Evolutionary conservation across 495 filamentous ascomycete species (phyloP), one percentile per base, ranked within the genome.

Genomic region (Neurospora sublineolata): DNA sequence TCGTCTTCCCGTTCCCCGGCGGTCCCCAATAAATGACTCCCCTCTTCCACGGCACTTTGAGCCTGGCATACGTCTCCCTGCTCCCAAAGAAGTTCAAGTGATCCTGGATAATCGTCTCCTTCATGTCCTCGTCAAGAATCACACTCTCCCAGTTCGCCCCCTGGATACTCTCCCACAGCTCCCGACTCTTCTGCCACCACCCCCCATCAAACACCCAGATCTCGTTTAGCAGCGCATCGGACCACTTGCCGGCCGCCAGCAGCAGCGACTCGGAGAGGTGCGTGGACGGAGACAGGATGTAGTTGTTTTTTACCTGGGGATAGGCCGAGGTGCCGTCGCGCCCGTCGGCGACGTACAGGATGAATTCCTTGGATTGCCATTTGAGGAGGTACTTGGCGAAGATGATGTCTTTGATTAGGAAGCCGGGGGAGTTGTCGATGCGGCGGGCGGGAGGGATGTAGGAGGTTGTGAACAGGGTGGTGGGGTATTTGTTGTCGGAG

Each of bases 1-100:
- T 87, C n/a, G 89, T 90, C 80, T 91, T 91, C 4, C 89, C 89
- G 73, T 90, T 90, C 0, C 87, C 87, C 0, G 86, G 87, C 11
- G 86, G 87, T 0, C 87, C 87, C 72, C 88, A 82, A 78, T 87
- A 88, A 68, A 89, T 88, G 44, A 89, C 77, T 1, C 85, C 85
- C 58, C 86, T 76, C 78, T 84, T 80, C 77, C 78, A 83, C 16
- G 90, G 88, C 11, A 91, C 88, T 68, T 85, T 84, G 20, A 91
- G 81, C n/a, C 82, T 73, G 6, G 77, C 74, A 76, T 91, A 92
- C 11, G 84, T 83, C 20, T 82, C 80, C 20, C 82, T 79, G 0
- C 80, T 80, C 44, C 86, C 80, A 76, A 89, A 92, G 78, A 91
- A 92, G 58, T 82, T 82, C 33, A 82, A 76, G 18, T 90, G 86